Base-by-base conservation (phyloP, 164 flowering plant genomes). In the Akebia trifoliata region DNA sequence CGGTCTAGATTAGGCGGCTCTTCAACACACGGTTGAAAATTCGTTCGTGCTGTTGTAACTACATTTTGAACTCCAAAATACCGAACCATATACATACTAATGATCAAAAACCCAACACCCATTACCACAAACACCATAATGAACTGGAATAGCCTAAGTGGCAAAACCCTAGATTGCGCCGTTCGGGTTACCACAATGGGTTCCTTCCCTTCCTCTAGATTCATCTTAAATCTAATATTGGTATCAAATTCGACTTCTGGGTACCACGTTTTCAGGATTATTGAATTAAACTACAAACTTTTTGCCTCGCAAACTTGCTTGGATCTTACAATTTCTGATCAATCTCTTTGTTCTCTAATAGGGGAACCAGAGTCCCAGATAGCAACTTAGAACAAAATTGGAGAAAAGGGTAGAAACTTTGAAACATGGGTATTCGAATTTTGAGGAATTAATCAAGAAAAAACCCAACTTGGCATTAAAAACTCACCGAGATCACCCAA, bases 131-230 rank as follows among this genome's bases (percentile, higher is more conserved):
- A 81, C 53, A 76, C 11, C 62, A 76, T 47, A 29, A 77, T 63
- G 43, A 76, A 52, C 34, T 77, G 79, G 26, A 87, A 61, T 25
- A 81, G 20, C 39, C 72, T 74, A 39, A 75, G 24, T 20, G 87
- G 82, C n/a, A 76, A 74, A 55, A 54, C 55, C 84, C 78, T 78
- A 26, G 62, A 43, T 2, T 66, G 78, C 60, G 51, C 39, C 32
- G 57, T 42, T 44, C 74, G 71, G 49, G 36, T 32, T 24, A 50
- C 12, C 12, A 44, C 2, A 29, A 29, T 30, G 11, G 68, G 39
- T 34, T 76, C 86, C 67, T 85, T 83, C 8, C 81, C 82, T 59
- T 81, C 85, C 70, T 81, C 85, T 57, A 70, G 8, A 15, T 69
- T 67, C 81, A 78, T 72, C 61, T 56, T 62, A 18, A 36, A 56